Evolutionary conservation across 192 early-diverging fungal genomes (phyloP).

Genomic region (Linnemannia schmuckeri): DNA sequence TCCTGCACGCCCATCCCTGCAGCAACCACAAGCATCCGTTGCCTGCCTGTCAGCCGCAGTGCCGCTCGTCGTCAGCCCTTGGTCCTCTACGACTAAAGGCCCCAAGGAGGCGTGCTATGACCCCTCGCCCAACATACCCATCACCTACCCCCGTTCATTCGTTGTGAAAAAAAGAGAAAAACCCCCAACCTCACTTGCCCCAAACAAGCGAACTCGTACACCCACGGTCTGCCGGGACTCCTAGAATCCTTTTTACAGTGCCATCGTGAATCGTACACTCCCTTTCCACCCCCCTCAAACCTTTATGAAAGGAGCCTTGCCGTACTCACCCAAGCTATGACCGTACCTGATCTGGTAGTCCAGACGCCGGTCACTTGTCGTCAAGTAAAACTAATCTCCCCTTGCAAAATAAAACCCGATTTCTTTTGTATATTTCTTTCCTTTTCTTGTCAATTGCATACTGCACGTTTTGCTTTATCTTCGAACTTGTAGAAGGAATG

Average conservation of each 20-base stretch:
- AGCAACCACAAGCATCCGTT: slow-evolving; percentile 48
- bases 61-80: slow-evolving; percentile 48
- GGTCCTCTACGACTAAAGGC: slow-evolving; percentile 30
- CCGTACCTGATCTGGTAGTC: slow-evolving; percentile 44
- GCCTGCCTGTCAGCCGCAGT: slow-evolving; percentile 39
- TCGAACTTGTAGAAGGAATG: slow-evolving; percentile 17
- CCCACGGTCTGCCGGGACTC: slow-evolving; percentile 49
- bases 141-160: background rate
- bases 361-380: slow-evolving; percentile 56
- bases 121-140: background rate
- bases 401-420: slow-evolving; percentile 10
- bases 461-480: background rate
- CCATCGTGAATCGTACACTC: slow-evolving; percentile 51
- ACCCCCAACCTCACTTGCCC: background rate
- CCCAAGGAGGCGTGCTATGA: background rate
- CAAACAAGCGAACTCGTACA: slow-evolving; percentile 37
- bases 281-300: slow-evolving; percentile 21
- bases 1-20: slow-evolving; percentile 40
- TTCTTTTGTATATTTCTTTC: slow-evolving; percentile 11
- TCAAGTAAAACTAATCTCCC: slow-evolving; percentile 47
- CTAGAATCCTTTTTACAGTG: slow-evolving; percentile 14
- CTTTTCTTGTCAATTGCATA: slow-evolving; percentile 21
- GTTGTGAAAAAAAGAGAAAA: slow-evolving; percentile 22
- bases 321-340: slow-evolving; percentile 44
- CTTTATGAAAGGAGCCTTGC: slow-evolving; percentile 55